Percentiles rank a stretch among this genome's conserved stretches.
Evolutionary conservation across 768 basidiomycete species (phyloP).

Genomic region (Hysterangium stoloniferum): DNA sequence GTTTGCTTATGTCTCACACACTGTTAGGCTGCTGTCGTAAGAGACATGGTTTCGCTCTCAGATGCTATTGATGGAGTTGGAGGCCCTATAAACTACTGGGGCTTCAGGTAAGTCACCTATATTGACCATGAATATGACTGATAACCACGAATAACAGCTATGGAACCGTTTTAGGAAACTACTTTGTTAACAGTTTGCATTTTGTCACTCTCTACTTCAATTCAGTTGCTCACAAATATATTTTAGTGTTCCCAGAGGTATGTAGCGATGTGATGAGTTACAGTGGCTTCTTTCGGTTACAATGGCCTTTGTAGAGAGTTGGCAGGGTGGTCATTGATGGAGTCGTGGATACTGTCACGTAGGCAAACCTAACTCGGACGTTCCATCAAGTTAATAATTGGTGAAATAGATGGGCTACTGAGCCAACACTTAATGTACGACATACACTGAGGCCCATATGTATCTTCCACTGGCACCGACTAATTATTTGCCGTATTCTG

Average conservation of each 20-base stretch:
- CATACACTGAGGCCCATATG: no score
- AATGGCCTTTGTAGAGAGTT: background rate
- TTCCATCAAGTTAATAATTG: no score
- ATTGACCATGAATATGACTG: background rate
- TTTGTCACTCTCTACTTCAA: background rate
- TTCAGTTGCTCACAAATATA: background rate
- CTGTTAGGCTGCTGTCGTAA: background rate
- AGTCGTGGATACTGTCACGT: slow-evolving; percentile 2
- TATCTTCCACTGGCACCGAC: no score
- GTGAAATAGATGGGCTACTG: no score
- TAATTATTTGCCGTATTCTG: no score
- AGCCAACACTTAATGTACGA: no score
- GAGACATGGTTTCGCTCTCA: slow-evolving; percentile 4
- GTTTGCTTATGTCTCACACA: background rate
- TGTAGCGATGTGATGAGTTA: background rate
- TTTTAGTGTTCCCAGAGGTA: slow-evolving; percentile 7
- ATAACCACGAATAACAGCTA: background rate
- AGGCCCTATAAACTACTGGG: slow-evolving; percentile 4
- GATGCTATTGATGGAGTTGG: background rate
- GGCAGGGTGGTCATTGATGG: slow-evolving; percentile 6
- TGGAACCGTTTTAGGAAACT: slow-evolving; percentile 6
- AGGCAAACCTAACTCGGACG: no score
- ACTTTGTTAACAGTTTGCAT: slow-evolving; percentile 6
- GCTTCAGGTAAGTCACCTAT: slow-evolving; percentile 2
- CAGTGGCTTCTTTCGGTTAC: background rate